A percentile compares a stretch with the other conserved stretches of the same genome.
Evolutionary conservation across 768 basidiomycete genomes (phyloP).

Genomic region (Psilocybe azurescens): DNA sequence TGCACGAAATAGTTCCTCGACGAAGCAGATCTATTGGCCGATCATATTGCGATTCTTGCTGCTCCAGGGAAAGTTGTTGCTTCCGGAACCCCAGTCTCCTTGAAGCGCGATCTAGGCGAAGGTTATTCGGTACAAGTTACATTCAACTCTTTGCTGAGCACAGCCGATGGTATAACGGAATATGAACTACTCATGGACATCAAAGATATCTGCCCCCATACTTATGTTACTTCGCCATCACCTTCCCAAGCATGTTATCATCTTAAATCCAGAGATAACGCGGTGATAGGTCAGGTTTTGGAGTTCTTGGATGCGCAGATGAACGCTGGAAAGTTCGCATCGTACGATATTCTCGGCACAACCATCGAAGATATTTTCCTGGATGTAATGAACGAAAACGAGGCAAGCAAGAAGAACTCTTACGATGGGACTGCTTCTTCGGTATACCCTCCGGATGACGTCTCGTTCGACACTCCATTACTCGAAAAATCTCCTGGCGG

Average conservation of each 20-base stretch:
- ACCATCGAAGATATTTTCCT: slow-evolving; percentile 87
- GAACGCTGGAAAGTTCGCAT: slow-evolving; percentile 41
- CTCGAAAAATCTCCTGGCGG: slow-evolving; percentile 4
- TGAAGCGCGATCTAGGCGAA: slow-evolving; percentile 73
- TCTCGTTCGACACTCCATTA: slow-evolving; percentile 12
- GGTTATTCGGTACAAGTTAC: slow-evolving; percentile 71
- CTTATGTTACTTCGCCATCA: slow-evolving; percentile 47
- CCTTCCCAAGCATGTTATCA: slow-evolving; percentile 55
- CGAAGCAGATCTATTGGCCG: slow-evolving; percentile 79
- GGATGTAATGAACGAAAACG: slow-evolving; percentile 61
- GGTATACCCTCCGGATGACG: slow-evolving; percentile 34
- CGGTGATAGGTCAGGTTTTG: slow-evolving; percentile 59
- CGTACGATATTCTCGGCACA: slow-evolving; percentile 73
- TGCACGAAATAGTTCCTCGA: slow-evolving; percentile 61
- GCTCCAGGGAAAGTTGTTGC: slow-evolving; percentile 80
- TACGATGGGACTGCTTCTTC: slow-evolving; percentile 22
- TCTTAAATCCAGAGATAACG: slow-evolving; percentile 64
- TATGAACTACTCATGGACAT: slow-evolving; percentile 47
- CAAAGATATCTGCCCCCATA: slow-evolving; percentile 47
- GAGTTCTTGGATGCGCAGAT: slow-evolving; percentile 55
- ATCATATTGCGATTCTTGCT: slow-evolving; percentile 76
- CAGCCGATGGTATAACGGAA: slow-evolving; percentile 30
- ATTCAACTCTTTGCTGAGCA: slow-evolving; percentile 35
- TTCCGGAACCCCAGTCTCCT: slow-evolving; percentile 72
- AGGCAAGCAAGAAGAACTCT: slow-evolving; percentile 27